Base-by-base conservation (phyloP, 805 yeast genomes). In the Myxozyma kluyveri region DNA sequence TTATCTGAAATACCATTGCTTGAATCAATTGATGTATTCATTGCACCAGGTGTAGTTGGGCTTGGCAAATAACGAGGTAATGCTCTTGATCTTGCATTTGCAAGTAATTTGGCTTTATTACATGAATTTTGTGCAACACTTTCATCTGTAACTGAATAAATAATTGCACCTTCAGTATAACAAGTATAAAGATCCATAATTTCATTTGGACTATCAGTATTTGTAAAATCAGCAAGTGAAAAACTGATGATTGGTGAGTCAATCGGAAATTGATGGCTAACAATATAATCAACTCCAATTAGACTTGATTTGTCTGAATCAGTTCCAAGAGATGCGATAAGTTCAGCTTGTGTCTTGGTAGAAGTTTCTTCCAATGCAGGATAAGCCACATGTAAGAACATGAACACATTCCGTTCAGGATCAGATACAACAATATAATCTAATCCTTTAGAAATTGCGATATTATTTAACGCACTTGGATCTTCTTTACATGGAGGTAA, bases 401-500 rank as follows among this genome's bases (percentile, higher is more conserved):
- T 19, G 38, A 56, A 49, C 41, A 42, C 19, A 35, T 53, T 56
- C 23, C 49, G 42, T 23, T 49, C 60, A 9, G 45, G 35, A 23
- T 56, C 59, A 23, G 58, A 33, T 14, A 56, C 41, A 24, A 49
- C 57, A 7, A 56, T 41, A 26, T 42, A 14, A 2, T 54, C 60
- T 35, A 46, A 32, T 24, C 44, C 48, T 32, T 42, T 35, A 12
- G 50, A 43, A 27, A 54, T 26, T 17, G 44, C 46, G 7, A 48
- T 14, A 12, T 33, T 47, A 42, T 42, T 49, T 23, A 43, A 23
- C 17, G 41, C 42, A 14, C 40, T 7, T 12, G 46, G 12, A n/a
- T 49, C 44, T 4, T 36, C n/a, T n/a, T 32, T 17, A 19, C 33
- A 32, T 22, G 32, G 45, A 19, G 56, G 59, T 23, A 52, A 33